These are phyloP conservation scores for Choiromyces venosus DNA, from an alignment of 495 filamentous ascomycete species.

Conservation along the genomic window DNA sequence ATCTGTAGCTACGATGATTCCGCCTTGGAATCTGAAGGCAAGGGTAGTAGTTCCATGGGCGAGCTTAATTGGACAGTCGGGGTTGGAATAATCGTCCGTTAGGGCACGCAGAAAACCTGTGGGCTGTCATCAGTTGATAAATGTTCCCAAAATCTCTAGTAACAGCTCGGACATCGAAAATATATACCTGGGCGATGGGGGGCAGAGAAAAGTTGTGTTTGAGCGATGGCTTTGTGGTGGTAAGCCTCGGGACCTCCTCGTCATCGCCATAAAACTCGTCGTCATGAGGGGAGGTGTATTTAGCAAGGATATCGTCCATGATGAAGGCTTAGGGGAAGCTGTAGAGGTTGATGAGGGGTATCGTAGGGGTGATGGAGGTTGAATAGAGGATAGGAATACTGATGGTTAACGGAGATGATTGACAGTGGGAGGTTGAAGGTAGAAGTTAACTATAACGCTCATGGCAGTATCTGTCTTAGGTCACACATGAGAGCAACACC, in stretches of 20 bases:
- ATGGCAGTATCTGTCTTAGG: neutral
- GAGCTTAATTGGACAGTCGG: slow-evolving; percentile 95
- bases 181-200: slow-evolving; percentile 79
- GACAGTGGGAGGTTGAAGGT: slow-evolving; percentile 8
- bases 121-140: slow-evolving; percentile 13
- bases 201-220: slow-evolving; percentile 89
- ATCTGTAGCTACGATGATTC: slow-evolving; percentile 97
- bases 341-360: neutral
- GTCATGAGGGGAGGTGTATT: slow-evolving; percentile 65
- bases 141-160: neutral
- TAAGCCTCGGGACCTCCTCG: slow-evolving; percentile 50
- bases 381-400: neutral
- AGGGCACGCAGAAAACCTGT: slow-evolving; percentile 88
- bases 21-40: slow-evolving; percentile 93
- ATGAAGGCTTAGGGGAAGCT: slow-evolving; percentile 32
- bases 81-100: slow-evolving; percentile 95
- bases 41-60: slow-evolving; percentile 99
- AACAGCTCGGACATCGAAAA: neutral
- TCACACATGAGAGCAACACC: neutral
- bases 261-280: slow-evolving; percentile 56
- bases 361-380: slow-evolving; percentile 12
- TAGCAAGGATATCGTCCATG: slow-evolving; percentile 91
- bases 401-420: slow-evolving; percentile 1
- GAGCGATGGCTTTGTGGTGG: slow-evolving; percentile 60
- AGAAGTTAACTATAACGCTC: neutral